Evolutionary conservation across 345 rosid genomes (phyloP).

Genomic region (Turritis glabra): DNA sequence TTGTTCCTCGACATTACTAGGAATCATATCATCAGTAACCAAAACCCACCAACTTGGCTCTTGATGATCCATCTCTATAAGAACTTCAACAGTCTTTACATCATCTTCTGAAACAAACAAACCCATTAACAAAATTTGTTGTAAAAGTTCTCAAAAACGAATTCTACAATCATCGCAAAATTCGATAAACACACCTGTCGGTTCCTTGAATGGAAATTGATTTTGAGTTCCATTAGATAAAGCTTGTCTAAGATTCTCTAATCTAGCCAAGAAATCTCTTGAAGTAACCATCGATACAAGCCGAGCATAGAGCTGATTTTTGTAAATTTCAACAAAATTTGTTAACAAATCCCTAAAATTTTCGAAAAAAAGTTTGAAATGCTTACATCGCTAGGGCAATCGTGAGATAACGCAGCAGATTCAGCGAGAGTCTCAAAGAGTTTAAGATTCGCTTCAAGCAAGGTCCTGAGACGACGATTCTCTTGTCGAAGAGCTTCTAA

Average conservation of each 20-base stretch:
- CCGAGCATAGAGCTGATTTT: constrained; percentile 58
- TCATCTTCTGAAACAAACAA: constrained; percentile 53
- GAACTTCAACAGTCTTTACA: constrained; percentile 63
- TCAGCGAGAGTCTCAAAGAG: constrained; percentile 70
- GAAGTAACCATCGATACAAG: constrained; percentile 72
- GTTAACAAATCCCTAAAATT: neutral
- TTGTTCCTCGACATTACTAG: constrained; percentile 68
- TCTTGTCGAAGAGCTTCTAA: constrained; percentile 63
- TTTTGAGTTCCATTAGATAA: constrained; percentile 48
- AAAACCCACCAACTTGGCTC: constrained; percentile 99
- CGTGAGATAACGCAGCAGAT: constrained; percentile 56
- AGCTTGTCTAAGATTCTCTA: constrained; percentile 52
- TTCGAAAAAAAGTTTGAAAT: neutral
- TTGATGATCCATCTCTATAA: constrained; percentile 62
- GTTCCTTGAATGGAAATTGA: constrained; percentile 82
- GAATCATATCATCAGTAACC: constrained; percentile 90
- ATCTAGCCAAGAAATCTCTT: constrained; percentile 58
- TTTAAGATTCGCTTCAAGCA: constrained; percentile 72
- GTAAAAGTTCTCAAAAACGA: neutral
- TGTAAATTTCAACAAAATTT: neutral
- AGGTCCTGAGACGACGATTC: constrained; percentile 61
- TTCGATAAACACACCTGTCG: constrained; percentile 55
- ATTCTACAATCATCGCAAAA: neutral
- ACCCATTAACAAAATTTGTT: neutral
- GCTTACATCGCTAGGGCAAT: constrained; percentile 84